A percentile compares a stretch with the other conserved stretches of the same genome.
phyloP scores from a whole-genome alignment of 345 rosid species.

The Gossypium bickii region DNA sequence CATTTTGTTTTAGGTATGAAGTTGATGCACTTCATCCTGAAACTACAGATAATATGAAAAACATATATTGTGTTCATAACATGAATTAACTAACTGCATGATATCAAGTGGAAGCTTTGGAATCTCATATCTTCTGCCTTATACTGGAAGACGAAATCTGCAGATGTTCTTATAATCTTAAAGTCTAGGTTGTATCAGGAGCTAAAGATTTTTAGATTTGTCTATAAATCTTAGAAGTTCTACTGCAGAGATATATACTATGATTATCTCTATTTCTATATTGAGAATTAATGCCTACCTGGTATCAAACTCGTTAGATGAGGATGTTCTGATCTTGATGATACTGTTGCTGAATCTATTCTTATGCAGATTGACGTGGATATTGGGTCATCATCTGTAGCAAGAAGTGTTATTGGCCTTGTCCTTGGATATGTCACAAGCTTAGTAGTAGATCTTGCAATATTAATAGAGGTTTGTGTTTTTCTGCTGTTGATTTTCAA shows the following conservation, averaged over 20 bases:
- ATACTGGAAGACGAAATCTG: background rate
- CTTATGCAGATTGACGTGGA: slow-evolving; percentile 86
- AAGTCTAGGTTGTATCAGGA: background rate
- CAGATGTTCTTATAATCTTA: background rate
- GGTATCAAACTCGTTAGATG: background rate
- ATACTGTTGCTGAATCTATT: slow-evolving; percentile 7
- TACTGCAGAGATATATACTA: background rate
- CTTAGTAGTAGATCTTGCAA: slow-evolving; percentile 91
- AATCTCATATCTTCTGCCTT: background rate
- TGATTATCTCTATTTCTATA: background rate
- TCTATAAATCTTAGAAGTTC: background rate
- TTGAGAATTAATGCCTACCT: background rate
- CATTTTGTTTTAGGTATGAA: background rate
- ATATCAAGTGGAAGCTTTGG: background rate
- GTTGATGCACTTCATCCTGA: background rate
- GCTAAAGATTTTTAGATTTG: background rate
- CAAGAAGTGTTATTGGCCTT: slow-evolving; percentile 83
- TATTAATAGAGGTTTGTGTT: slow-evolving; percentile 77
- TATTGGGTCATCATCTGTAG: slow-evolving; percentile 97
- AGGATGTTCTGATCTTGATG: background rate
- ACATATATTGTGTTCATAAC: background rate
- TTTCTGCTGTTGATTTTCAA: slow-evolving; percentile 3
- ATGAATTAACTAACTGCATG: background rate
- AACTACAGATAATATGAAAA: background rate
- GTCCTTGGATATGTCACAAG: slow-evolving; percentile 95